Evolutionary conservation across 495 filamentous ascomycete species (phyloP).

Genomic region (Aspergillus leporis): DNA sequence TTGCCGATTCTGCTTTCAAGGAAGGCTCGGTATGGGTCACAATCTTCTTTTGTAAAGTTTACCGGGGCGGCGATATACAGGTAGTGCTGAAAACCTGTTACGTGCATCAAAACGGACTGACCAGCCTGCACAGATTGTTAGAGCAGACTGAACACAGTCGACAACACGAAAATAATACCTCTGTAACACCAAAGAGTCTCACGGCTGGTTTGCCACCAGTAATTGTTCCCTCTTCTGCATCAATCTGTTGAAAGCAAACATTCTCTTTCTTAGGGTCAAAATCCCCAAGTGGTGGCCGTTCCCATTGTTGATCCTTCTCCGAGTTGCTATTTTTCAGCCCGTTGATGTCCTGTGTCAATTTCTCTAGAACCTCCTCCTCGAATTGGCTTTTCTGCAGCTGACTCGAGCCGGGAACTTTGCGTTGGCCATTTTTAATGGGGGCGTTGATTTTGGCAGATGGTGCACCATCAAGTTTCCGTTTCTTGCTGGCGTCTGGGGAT

Average conservation of each 20-base stretch:
- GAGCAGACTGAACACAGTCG: conserved; percentile 1
- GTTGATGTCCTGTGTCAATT: conserved; percentile 86
- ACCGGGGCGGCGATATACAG: conserved; percentile 90
- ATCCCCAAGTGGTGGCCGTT: conserved; percentile 68
- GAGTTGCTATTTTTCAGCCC: conserved; percentile 80
- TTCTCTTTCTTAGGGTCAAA: conserved; percentile 72
- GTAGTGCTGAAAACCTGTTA: conserved; percentile 95
- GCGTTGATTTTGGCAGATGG: conserved; percentile 56
- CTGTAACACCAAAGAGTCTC: conserved; percentile 96
- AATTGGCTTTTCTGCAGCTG: conserved; percentile 86
- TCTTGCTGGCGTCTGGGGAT: conserved; percentile 64
- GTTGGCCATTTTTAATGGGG: conserved; percentile 55
- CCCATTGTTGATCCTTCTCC: conserved; percentile 95
- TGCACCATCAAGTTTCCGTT: conserved; percentile 68
- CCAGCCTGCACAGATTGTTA: conserved; percentile 54
- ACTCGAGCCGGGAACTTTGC: conserved; percentile 67
- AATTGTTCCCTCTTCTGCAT: conserved; percentile 84
- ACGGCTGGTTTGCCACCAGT: conserved; percentile 70
- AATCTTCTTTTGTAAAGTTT: conserved; percentile 73
- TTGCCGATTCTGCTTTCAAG: conserved; percentile 73
- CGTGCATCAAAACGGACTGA: conserved; percentile 92
- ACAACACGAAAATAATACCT: conserved; percentile 47
- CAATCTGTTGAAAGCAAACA: conserved; percentile 92
- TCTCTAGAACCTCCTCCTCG: conserved; percentile 90
- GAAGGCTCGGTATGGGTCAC: conserved; percentile 70